Conservation (phyloP, 495 filamentous ascomycete species). For the Penicillium bovifimosum region DNA sequence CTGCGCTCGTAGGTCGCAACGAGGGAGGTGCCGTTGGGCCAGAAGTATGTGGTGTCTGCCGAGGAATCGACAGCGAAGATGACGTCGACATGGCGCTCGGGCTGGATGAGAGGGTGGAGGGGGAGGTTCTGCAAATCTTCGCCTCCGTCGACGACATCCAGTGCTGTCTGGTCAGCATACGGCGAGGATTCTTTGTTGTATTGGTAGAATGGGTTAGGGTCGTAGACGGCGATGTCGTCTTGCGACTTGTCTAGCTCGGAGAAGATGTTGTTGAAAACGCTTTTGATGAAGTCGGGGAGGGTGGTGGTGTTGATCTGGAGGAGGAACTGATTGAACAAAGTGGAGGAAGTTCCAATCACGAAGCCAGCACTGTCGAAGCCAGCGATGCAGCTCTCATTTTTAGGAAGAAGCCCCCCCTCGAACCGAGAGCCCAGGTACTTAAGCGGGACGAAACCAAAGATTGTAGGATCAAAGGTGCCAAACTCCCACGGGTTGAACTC, state of each 20-base stretch:
- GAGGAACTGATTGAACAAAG: constrained; percentile 78
- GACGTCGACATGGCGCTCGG: constrained; percentile 71
- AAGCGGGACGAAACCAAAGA: constrained; percentile 71
- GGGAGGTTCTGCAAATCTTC: constrained; percentile 86
- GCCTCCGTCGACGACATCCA: constrained; percentile 84
- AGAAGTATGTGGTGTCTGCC: constrained; percentile 68
- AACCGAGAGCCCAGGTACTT: constrained; percentile 79
- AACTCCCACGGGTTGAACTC: constrained; percentile 90
- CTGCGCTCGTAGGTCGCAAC: constrained; percentile 80
- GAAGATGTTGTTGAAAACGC: constrained; percentile 53
- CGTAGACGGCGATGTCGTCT: constrained; percentile 77
- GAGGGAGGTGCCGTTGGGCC: constrained; percentile 83
- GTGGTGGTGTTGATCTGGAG: constrained; percentile 50
- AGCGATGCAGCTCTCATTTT: constrained; percentile 58
- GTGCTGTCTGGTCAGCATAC: constrained; percentile 44
- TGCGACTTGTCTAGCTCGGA: constrained; percentile 46
- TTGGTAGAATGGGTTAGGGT: constrained; percentile 77
- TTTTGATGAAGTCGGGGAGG: constrained; percentile 48
- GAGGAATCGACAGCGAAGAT: constrained; percentile 88
- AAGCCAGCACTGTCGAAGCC: constrained; percentile 86
- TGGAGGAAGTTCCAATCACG: constrained; percentile 86
- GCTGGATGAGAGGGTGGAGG: constrained; percentile 79
- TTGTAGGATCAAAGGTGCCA: constrained; percentile 75
- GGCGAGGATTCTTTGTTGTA: constrained; percentile 62
- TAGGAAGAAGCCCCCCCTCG: constrained; percentile 53